phyloP scores from a whole-genome alignment of 1,284 basidiomycete genomes.

The Tilletia horrida region DNA sequence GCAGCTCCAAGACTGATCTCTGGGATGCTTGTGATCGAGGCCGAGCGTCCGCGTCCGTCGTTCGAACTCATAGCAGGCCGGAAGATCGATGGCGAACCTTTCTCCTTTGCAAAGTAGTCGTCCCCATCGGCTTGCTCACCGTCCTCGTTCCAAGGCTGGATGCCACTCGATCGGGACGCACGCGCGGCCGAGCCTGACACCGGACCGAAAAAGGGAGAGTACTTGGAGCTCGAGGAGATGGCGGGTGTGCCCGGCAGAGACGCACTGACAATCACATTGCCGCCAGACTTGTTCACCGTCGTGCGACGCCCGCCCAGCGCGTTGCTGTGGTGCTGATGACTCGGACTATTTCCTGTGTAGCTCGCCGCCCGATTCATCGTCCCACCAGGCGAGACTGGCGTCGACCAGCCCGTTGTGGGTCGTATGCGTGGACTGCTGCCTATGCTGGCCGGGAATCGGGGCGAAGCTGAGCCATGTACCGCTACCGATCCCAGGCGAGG shows the following conservation, averaged over 20 bases:
- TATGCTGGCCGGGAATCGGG: neutral
- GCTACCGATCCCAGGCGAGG: neutral
- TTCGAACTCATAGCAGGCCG: too few species aligned
- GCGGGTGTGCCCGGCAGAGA: too few species aligned
- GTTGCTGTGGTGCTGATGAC: neutral
- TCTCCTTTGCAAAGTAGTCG: too few species aligned
- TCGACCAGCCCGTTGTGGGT: neutral
- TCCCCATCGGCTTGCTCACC: too few species aligned
- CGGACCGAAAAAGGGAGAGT: too few species aligned
- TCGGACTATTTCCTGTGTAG: neutral
- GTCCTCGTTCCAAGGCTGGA: neutral
- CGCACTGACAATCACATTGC: too few species aligned
- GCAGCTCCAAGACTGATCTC: constrained; percentile 12
- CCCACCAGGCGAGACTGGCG: too few species aligned
- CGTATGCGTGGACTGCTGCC: neutral
- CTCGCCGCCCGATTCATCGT: neutral
- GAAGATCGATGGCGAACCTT: too few species aligned
- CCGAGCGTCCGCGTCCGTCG: neutral
- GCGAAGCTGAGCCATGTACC: neutral
- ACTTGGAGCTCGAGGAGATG: too few species aligned
- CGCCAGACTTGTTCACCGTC: too few species aligned
- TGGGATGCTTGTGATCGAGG: constrained; percentile 6
- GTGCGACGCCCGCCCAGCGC: too few species aligned
- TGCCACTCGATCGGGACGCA: neutral
- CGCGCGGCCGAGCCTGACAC: neutral